A percentile compares a stretch with the other conserved stretches of the same genome.
These are phyloP conservation scores for Forsythia viridissima DNA, from an alignment of 257 asterid genomes.

Conservation along the genomic window DNA sequence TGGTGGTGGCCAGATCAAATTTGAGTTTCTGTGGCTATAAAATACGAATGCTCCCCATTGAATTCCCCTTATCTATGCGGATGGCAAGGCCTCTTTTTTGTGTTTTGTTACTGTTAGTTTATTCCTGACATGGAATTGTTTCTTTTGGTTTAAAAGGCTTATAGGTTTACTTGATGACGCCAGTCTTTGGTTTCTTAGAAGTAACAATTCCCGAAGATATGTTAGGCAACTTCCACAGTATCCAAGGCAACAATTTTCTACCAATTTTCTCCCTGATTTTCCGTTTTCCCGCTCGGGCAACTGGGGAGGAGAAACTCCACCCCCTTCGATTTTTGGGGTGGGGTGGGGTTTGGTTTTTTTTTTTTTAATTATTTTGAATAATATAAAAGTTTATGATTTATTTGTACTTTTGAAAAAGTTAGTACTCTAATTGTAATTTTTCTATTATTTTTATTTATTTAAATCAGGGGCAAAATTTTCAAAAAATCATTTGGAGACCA, in stretches of 20 bases:
- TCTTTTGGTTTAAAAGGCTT: slow-evolving; percentile 33
- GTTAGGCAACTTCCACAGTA: slow-evolving; percentile 61
- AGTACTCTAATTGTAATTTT: no score
- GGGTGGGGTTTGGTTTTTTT: no score
- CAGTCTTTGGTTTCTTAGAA: slow-evolving; percentile 59
- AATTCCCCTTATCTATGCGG: neutral
- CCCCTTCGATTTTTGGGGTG: no score
- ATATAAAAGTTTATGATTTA: no score
- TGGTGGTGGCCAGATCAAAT: neutral
- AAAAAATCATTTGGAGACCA: no score
- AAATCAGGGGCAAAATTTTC: no score
- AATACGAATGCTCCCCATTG: neutral
- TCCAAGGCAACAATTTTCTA: slow-evolving; percentile 54
- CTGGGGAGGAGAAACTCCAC: no score
- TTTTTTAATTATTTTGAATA: no score
- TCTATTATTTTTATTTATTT: no score
- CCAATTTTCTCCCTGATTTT: slow-evolving; percentile 29
- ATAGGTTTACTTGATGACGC: slow-evolving; percentile 67
- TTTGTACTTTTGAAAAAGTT: no score
- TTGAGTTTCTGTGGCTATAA: neutral
- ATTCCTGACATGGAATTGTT: neutral
- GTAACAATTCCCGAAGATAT: slow-evolving; percentile 55
- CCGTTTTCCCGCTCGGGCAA: no score
- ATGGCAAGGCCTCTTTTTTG: neutral
- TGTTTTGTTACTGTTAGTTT: neutral